phyloP scores from a whole-genome alignment of 306 rosid species.

The barrel medic (Medicago truncatula) region MtrunA17r5.0-ANR NC_053047.1:4865001-4865500 shows the following conservation, averaged over 20 bases:
- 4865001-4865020: slow-evolving; percentile 53
- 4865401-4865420: slow-evolving; percentile 54
- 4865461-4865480: slow-evolving; percentile 64
- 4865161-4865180: slow-evolving; percentile 71
- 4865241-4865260: slow-evolving; percentile 69
- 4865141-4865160: slow-evolving; percentile 62
- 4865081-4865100: slow-evolving; percentile 70
- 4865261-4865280: slow-evolving; percentile 80
- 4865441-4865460: slow-evolving; percentile 76
- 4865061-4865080: slow-evolving; percentile 44
- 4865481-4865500: slow-evolving; percentile 73
- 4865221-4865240: slow-evolving; percentile 64
- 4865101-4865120: slow-evolving; percentile 67
- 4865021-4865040: slow-evolving; percentile 32
- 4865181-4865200: slow-evolving; percentile 71
- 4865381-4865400: slow-evolving; percentile 79
- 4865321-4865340: slow-evolving; percentile 91
- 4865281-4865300: slow-evolving; percentile 71
- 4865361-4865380: slow-evolving; percentile 61
- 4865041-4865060: slow-evolving; percentile 44
- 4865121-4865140: slow-evolving; percentile 79
- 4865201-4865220: slow-evolving; percentile 67
- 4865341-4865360: slow-evolving; percentile 74
- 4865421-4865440: slow-evolving; percentile 49
- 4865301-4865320: slow-evolving; percentile 65